These are phyloP conservation scores for Cryptosporidium tyzzeri DNA, from an alignment of 169 alveolate genomes.

Conservation along the genomic window DNA sequence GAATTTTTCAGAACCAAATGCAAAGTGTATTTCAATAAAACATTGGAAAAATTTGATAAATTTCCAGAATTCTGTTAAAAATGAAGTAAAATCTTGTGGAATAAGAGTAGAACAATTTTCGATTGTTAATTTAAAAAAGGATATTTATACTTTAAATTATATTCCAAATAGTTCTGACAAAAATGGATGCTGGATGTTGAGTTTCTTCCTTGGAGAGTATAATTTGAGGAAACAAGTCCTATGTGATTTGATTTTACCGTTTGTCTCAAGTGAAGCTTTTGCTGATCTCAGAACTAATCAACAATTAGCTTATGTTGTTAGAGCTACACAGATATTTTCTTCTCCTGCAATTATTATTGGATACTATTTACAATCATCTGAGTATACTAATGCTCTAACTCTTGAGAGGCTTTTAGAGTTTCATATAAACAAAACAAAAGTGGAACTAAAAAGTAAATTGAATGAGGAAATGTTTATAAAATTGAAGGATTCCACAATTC, in stretches of 20 bases:
- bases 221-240: conserved; percentile 15
- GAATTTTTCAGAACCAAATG: conserved; percentile 16
- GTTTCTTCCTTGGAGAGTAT: conserved; percentile 42
- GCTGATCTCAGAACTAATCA: conserved; percentile 59
- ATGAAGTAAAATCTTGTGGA: neutral
- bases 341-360: conserved; percentile 59
- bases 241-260: conserved; percentile 34
- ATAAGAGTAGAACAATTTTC: conserved; percentile 31
- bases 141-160: conserved; percentile 18
- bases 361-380: conserved; percentile 68
- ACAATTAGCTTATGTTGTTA: conserved; percentile 55
- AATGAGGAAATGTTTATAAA: conserved; percentile 18
- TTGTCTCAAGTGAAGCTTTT: conserved; percentile 50
- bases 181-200: conserved; percentile 60
- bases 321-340: conserved; percentile 47
- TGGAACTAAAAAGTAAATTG: conserved; percentile 5
- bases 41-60: conserved; percentile 32
- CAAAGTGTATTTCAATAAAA: conserved; percentile 14
- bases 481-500: conserved; percentile 56
- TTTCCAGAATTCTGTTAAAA: neutral
- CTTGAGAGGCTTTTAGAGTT: conserved; percentile 49
- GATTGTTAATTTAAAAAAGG: neutral
- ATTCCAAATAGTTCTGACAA: conserved; percentile 32
- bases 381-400: conserved; percentile 45
- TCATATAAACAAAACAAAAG: conserved; percentile 21